Percentiles rank a stretch among this genome's conserved stretches.
phyloP scores from a whole-genome alignment of 768 basidiomycete species.

The Fomitopsis pulvina region DNA sequence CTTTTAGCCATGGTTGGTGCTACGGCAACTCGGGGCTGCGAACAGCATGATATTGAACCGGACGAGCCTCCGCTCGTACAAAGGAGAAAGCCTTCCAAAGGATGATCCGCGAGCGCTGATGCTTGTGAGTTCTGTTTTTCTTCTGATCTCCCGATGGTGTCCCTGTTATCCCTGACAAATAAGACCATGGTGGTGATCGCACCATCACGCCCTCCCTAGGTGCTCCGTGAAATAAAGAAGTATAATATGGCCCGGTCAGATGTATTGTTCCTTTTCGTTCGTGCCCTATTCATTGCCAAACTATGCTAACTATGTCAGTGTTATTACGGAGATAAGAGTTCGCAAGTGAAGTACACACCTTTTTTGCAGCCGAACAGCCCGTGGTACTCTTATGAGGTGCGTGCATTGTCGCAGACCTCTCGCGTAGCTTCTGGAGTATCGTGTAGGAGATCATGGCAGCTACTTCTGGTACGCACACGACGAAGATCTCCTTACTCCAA shows the following conservation, averaged over 20 bases:
- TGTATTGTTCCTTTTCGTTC: too few species aligned
- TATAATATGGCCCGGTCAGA: too few species aligned
- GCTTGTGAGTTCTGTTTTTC: slow-evolving; percentile 10
- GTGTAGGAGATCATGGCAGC: slow-evolving; percentile 29
- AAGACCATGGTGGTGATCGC: slow-evolving; percentile 21
- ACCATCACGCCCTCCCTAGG: slow-evolving; percentile 31
- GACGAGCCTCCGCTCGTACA: slow-evolving; percentile 9
- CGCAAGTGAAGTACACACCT: too few species aligned
- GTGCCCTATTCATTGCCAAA: too few species aligned
- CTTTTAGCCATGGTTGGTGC: slow-evolving; percentile 34
- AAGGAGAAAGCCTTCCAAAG: slow-evolving; percentile 19
- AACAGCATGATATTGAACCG: slow-evolving; percentile 18
- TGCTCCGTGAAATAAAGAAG: too few species aligned
- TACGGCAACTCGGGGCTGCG: slow-evolving; percentile 26
- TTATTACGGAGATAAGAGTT: too few species aligned
- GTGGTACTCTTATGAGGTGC: slow-evolving; percentile 19
- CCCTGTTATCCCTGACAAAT: not conserved
- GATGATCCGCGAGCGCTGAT: slow-evolving; percentile 29
- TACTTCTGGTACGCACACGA: slow-evolving; percentile 28
- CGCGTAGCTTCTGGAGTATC: slow-evolving; percentile 11
- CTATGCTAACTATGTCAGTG: too few species aligned
- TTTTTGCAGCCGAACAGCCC: slow-evolving; percentile 13
- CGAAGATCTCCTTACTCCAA: slow-evolving; percentile 25
- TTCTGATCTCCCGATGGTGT: too few species aligned
- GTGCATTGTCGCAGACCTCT: not conserved